Evolutionary conservation across 176 grass and related monocot species (phyloP), one percentile per base, ranked within the genome.

Genomic region (Musa acuminata): DNA sequence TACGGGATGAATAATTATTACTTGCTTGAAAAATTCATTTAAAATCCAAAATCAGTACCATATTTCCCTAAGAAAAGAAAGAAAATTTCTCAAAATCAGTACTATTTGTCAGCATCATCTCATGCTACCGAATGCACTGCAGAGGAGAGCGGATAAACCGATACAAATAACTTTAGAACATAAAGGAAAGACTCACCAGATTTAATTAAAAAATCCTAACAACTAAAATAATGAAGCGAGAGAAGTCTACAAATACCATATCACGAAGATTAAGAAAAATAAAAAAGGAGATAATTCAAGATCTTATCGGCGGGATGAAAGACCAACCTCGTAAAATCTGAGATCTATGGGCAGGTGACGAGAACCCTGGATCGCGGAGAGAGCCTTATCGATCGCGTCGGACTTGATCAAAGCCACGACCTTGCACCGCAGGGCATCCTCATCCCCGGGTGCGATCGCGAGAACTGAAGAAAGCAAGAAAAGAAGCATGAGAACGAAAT

Each of bases 401-500:
- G 88, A 87, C 83, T 87, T 94, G 78, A 94, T 94, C 86, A 86
- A 79, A 17, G 90, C 90, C 73, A 94, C 88, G 60, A 99, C 80
- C 88, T 94, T 99, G 84, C 95, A 99, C 43, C 84, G 88, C 73
- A 99, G 78, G 19, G 86, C 95, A 64, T 99, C 95, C 82, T 99
- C 95, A 43, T 94, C 95, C 21, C 82, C 88, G 22, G 95, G 88
- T 9, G 83, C 81, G 22, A 84, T 75, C 55, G 81, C 81, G 17
- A 99, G 86, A 69, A 99, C 95, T 99, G 83, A 21, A 63, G 62
- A 51, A 68, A 63, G 52, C 2, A 80, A 70, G 20, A 55, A 13
- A 64, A 23, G 35, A 17, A 22, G 27, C 60, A 16, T 55, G 13
- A 25, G 6, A 43, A 79, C 26, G 29, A 49, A 9, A 57, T 75